Percentiles rank a stretch among this genome's conserved stretches.
These are phyloP conservation scores for Cutaneotrichosporon curvatum DNA, from an alignment of 1,284 basidiomycete genomes.

Conservation along the genomic window DNA sequence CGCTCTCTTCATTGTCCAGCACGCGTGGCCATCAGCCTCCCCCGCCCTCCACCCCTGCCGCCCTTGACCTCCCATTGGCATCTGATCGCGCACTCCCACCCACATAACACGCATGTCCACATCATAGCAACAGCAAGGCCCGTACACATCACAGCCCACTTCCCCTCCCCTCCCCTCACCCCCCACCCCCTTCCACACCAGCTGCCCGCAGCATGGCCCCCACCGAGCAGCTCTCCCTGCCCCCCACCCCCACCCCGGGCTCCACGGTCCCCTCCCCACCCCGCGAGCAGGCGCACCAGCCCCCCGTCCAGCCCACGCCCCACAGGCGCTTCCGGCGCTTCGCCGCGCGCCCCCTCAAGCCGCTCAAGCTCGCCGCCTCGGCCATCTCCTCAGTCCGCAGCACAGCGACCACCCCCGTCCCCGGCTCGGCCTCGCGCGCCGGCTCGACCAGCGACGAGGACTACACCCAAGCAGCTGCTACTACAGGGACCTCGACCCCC, in stretches of 20 bases:
- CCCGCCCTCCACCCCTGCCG: too few species aligned
- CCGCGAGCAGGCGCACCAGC: neutral
- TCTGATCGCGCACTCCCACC: too few species aligned
- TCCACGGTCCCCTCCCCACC: too few species aligned
- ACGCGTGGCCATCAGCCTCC: too few species aligned
- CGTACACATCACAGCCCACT: too few species aligned
- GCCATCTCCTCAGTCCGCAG: conserved; percentile 21
- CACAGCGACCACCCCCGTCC: conserved; percentile 1
- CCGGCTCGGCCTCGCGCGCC: neutral
- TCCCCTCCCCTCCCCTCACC: too few species aligned
- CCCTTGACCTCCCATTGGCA: too few species aligned
- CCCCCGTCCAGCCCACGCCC: neutral
- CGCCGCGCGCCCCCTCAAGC: conserved; percentile 39
- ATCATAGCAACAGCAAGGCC: too few species aligned
- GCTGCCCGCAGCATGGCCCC: too few species aligned
- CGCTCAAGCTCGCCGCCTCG: conserved; percentile 41
- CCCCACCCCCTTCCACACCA: too few species aligned
- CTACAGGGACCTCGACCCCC: conserved; percentile 2
- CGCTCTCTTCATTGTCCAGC: too few species aligned
- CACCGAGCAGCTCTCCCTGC: neutral
- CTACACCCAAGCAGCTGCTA: neutral
- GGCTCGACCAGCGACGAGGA: conserved; percentile 2
- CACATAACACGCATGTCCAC: too few species aligned
- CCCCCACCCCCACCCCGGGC: neutral
- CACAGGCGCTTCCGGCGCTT: conserved; percentile 26